Evolutionary conservation across 2,329 filamentous ascomycete species (phyloP).

Genomic region (Exophiala dermatitidis): DNA sequence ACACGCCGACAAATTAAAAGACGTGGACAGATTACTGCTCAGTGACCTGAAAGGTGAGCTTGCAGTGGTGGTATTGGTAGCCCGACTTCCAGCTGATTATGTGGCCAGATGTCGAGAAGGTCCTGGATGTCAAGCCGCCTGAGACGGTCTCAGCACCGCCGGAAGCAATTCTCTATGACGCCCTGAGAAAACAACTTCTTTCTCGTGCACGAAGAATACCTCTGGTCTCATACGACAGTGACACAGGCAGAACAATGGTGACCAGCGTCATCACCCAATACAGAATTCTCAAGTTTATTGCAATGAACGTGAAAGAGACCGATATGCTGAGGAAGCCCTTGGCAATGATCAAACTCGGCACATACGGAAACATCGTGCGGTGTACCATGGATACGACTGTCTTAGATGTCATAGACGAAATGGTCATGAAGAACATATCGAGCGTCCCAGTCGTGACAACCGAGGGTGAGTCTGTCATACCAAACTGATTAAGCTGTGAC

Average conservation of each 20-base stretch:
- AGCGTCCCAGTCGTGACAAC: constrained; percentile 87
- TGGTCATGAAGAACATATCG: constrained; percentile 89
- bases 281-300: constrained; percentile 96
- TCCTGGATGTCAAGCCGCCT: constrained; percentile 80
- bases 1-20: constrained; percentile 79
- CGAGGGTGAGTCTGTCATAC: constrained; percentile 46
- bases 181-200: constrained; percentile 86
- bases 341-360: constrained; percentile 74
- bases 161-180: constrained; percentile 83
- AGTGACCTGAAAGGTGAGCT: constrained; percentile 77
- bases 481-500: background rate
- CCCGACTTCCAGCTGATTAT: background rate
- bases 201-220: constrained; percentile 91
- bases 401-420: constrained; percentile 85
- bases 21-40: constrained; percentile 88
- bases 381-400: constrained; percentile 85
- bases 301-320: constrained; percentile 86
- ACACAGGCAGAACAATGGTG: constrained; percentile 85
- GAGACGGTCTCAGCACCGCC: constrained; percentile 97
- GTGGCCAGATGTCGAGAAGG: constrained; percentile 77
- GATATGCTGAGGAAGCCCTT: constrained; percentile 82
- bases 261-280: constrained; percentile 98
- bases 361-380: constrained; percentile 72
- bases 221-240: constrained; percentile 85
- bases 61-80: constrained; percentile 2